Percentiles rank a stretch among this genome's conserved stretches.
phyloP scores from a whole-genome alignment of 257 asterid species.

The Capsicum chinense region DNA sequence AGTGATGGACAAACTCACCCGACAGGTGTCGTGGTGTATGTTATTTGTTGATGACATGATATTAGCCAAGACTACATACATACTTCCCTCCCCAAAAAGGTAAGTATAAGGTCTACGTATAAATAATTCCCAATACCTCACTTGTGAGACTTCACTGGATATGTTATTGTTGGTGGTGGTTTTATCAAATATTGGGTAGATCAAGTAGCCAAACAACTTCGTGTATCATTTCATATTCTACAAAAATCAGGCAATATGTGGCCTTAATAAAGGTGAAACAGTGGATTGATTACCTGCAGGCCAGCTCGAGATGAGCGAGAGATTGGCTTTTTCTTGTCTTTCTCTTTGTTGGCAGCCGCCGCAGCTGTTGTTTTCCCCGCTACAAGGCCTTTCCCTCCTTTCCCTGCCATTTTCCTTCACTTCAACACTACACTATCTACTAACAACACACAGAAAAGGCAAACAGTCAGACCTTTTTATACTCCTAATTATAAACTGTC shows the following conservation, averaged over 20 bases:
- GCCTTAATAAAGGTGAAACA: neutral
- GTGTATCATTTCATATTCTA: neutral
- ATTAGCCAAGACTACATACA: too few species aligned
- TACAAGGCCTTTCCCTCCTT: slow-evolving; percentile 95
- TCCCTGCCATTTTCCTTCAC: slow-evolving; percentile 73
- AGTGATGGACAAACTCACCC: too few species aligned
- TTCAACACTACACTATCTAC: neutral
- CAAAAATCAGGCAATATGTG: neutral
- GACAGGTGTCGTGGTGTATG: too few species aligned
- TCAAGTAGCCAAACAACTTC: neutral
- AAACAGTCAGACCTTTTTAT: neutral
- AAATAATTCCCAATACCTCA: too few species aligned
- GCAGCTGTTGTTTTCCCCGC: slow-evolving; percentile 93
- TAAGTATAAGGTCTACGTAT: too few species aligned
- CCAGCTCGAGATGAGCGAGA: slow-evolving; percentile 95
- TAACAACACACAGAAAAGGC: neutral
- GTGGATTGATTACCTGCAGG: slow-evolving; percentile 55
- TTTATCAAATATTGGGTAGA: neutral
- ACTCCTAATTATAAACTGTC: neutral
- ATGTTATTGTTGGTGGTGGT: too few species aligned
- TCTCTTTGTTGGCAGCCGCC: slow-evolving; percentile 75
- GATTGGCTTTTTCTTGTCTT: slow-evolving; percentile 76
- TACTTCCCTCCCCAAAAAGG: too few species aligned
- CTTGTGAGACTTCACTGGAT: too few species aligned
- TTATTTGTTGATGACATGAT: too few species aligned